Conservation (phyloP, 2,329 filamentous ascomycete species). For the Diaporthe velutina region DNA sequence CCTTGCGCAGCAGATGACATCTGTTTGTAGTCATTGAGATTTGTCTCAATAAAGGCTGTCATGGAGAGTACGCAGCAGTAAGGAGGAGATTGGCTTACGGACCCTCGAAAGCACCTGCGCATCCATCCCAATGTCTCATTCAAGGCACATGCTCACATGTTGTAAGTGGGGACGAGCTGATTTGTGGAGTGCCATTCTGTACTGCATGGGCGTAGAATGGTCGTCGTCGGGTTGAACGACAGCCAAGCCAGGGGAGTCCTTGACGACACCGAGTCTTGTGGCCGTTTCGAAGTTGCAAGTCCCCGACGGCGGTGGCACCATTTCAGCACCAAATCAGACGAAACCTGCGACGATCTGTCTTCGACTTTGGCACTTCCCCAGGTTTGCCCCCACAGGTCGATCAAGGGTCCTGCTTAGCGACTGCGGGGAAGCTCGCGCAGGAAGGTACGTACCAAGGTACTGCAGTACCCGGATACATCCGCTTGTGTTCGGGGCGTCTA, state of each 20-base stretch:
- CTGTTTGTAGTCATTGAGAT: background rate
- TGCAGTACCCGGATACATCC: background rate
- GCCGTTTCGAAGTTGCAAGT: slow-evolving; percentile 17
- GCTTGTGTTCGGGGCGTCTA: background rate
- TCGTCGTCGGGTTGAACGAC: background rate
- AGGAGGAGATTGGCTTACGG: background rate
- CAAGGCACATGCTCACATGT: background rate
- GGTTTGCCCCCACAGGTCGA: slow-evolving; percentile 4
- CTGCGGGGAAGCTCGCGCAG: background rate
- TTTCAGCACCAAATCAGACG: slow-evolving; percentile 18
- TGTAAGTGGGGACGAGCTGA: background rate
- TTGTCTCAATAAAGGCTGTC: background rate
- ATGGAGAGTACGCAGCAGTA: too few species aligned
- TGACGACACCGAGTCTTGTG: background rate
- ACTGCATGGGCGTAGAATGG: background rate
- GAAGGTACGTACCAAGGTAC: background rate
- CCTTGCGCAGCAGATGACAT: background rate
- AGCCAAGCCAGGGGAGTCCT: background rate
- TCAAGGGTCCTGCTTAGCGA: slow-evolving; percentile 22
- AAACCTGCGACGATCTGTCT: slow-evolving; percentile 18
- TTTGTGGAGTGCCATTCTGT: background rate
- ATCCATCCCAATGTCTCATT: background rate
- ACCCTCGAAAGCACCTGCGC: background rate
- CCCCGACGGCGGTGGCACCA: background rate
- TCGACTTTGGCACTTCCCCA: background rate